These are phyloP conservation scores for Erythrobasidium hasegawianum DNA, from an alignment of 1,284 basidiomycete species.

Conservation along the genomic window DNA sequence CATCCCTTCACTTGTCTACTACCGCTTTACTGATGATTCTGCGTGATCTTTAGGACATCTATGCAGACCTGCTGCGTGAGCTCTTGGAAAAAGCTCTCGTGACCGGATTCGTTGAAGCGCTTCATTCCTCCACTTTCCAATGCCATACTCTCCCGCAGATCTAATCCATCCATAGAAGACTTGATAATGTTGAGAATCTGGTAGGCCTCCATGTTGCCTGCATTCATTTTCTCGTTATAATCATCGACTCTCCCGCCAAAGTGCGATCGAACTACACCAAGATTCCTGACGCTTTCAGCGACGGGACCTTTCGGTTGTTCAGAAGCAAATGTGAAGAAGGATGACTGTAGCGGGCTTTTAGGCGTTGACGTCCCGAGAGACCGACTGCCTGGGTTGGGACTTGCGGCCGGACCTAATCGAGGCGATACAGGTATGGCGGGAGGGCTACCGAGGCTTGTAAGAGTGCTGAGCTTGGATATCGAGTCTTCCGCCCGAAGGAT, in stretches of 20 bases:
- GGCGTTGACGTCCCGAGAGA: constrained; percentile 9
- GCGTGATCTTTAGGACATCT: constrained; percentile 12
- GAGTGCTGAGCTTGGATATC: constrained; percentile 40
- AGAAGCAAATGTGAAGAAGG: constrained; percentile 6
- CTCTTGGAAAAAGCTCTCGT: constrained; percentile 18
- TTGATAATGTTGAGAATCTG: constrained; percentile 43
- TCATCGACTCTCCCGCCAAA: constrained; percentile 39
- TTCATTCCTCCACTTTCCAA: constrained; percentile 41
- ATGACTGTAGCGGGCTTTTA: constrained; percentile 3
- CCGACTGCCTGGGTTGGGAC: constrained; percentile 11
- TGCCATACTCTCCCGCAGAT: constrained; percentile 43
- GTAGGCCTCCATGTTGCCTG: constrained; percentile 37
- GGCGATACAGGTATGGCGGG: constrained; percentile 16
- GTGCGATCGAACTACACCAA: constrained; percentile 39
- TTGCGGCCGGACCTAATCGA: neutral
- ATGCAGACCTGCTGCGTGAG: constrained; percentile 19
- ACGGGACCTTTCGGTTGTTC: constrained; percentile 28
- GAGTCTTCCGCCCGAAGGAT: constrained; percentile 42
- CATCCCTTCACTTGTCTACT: too few relatives aligned
- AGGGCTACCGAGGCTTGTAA: constrained; percentile 34
- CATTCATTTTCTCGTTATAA: constrained; percentile 8
- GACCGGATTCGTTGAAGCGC: constrained; percentile 24
- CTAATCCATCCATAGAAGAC: constrained; percentile 39
- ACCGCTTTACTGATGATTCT: neutral
- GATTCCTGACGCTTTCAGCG: constrained; percentile 43